phyloP scores from a whole-genome alignment of 2,329 filamentous ascomycete genomes.

The Coniochaeta sp. region DNA sequence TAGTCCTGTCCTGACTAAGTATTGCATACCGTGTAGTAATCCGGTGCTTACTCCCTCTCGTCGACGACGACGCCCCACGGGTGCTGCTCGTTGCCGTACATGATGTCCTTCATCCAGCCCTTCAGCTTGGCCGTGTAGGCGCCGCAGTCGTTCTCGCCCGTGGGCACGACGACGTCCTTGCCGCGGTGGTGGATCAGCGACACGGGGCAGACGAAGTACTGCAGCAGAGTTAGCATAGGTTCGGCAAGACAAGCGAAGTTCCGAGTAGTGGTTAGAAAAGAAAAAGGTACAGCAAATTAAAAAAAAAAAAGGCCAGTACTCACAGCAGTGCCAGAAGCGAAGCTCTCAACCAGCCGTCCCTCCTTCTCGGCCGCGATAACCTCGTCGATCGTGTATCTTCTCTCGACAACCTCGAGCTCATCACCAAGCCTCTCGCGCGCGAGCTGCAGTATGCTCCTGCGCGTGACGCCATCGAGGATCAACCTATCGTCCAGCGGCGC shows the following conservation, averaged over 20 bases:
- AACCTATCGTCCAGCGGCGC: constrained; percentile 76
- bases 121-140: constrained; percentile 57
- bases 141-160: constrained; percentile 47
- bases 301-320: constrained; percentile 25
- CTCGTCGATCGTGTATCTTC: constrained; percentile 75
- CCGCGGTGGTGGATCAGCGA: constrained; percentile 62
- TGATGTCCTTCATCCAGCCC: constrained; percentile 62
- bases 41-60: constrained; percentile 26
- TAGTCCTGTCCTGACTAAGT: too few relatives aligned
- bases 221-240: background rate
- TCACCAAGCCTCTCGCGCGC: constrained; percentile 53
- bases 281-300: background rate
- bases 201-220: constrained; percentile 64
- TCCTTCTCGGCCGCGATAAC: constrained; percentile 65
- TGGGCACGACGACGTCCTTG: constrained; percentile 54
- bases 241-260: too few relatives aligned
- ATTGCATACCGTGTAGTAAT: too few relatives aligned
- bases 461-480: constrained; percentile 84
- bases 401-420: constrained; percentile 68
- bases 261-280: background rate
- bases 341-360: constrained; percentile 74
- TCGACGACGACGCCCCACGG: constrained; percentile 65
- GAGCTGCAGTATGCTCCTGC: constrained; percentile 70
- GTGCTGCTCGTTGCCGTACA: constrained; percentile 64
- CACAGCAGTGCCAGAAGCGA: constrained; percentile 80